Base-by-base conservation (phyloP, 352 stramenopile genomes). In the Plasmopara halstedii region DNA sequence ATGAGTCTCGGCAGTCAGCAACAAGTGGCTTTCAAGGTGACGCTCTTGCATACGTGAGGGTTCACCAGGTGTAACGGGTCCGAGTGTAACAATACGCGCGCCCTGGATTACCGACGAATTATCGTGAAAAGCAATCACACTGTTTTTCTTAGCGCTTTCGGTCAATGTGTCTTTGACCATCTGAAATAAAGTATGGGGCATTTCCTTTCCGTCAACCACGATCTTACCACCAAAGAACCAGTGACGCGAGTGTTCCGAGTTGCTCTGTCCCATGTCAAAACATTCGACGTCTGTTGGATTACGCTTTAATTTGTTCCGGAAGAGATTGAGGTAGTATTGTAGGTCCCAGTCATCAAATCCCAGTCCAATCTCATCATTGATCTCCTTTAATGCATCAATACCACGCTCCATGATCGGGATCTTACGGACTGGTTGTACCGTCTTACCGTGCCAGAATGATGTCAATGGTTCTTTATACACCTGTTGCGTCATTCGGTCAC, bases 161-260 rank as follows among this genome's bases (percentile, higher is more conserved):
- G 92, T 94, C 6, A 99, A 69, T 34, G 96, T 99, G 17, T 76
- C 83, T 73, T 99, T 99, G 65, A 99, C 96, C 88, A 99, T 97
- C 75, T 98, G 70, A 66, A 99, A 99, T 8, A 99, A 83, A 11
- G 96, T 99, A 47, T 98, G 66, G 0, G 80, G 63, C 81, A 98
- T 98, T 67, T 97, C 90, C 44, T 94, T 67, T 25, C 94, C 95
- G 62, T 99, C 95, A 18, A 99, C 92, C 7, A 99, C 85, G 71
- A 99, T 98, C 63, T 98, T 98, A 42, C 96, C 97, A 33, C 90
- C 88, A 59, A 99, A 99, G 73, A 99, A 99, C 96, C 96, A 99
- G 62, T 99, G 97, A 39, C 97, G 90, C 37, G 94, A 99, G 78
- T 99, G 97, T 70, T 99, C 97, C 42, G 93, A 98, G 81, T 99